These are phyloP conservation scores for Globisporangium middletonii DNA, from an alignment of 352 stramenopile species.

Conservation along the genomic window DNA sequence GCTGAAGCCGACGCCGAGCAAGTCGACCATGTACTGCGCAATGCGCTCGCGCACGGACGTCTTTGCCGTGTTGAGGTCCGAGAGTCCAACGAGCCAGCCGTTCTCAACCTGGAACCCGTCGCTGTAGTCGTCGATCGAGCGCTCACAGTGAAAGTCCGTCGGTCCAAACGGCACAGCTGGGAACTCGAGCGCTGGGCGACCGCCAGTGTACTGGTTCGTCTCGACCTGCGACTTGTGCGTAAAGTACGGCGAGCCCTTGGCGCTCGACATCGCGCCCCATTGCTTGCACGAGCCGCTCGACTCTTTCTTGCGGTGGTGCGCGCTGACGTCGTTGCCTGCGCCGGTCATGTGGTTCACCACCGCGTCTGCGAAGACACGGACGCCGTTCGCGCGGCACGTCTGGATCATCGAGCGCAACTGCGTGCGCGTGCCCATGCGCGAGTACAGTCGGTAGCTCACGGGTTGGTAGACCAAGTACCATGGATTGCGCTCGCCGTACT, in stretches of 20 bases:
- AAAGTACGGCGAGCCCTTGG: constrained; percentile 35
- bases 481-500: constrained; percentile 42
- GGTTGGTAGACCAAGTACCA: constrained; percentile 71
- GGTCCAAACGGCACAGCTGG: constrained; percentile 50
- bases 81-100: constrained; percentile 39
- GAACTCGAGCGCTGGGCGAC: constrained; percentile 43
- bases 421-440: constrained; percentile 39
- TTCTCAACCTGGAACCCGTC: constrained; percentile 29
- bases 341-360: constrained; percentile 60
- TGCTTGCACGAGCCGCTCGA: constrained; percentile 18
- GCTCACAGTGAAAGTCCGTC: constrained; percentile 64
- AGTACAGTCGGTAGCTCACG: constrained; percentile 57
- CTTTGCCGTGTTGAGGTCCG: constrained; percentile 56
- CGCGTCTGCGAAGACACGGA: constrained; percentile 56
- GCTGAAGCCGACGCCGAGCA: constrained; percentile 61
- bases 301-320: constrained; percentile 20
- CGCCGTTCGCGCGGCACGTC: constrained; percentile 48
- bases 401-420: constrained; percentile 61
- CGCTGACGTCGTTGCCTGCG: constrained; percentile 36
- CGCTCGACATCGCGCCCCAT: constrained; percentile 33
- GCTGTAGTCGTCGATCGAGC: constrained; percentile 27
- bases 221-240: constrained; percentile 39
- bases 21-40: constrained; percentile 65
- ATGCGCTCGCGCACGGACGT: constrained; percentile 55
- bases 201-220: constrained; percentile 35